phyloP scores from a whole-genome alignment of 2,329 filamentous ascomycete species.

The Pseudogymnoascus sp. region DNA sequence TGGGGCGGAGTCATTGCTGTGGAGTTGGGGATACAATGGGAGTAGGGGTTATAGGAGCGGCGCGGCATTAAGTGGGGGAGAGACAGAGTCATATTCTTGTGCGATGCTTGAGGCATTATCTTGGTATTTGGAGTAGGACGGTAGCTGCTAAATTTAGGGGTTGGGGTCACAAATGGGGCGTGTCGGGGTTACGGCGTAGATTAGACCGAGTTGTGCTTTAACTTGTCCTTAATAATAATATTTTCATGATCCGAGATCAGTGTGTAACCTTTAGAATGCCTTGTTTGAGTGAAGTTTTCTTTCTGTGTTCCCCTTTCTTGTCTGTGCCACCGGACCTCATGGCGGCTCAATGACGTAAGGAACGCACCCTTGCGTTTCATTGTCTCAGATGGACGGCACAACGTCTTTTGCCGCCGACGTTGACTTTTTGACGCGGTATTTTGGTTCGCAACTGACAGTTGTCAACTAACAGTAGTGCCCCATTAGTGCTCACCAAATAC shows the following conservation, averaged over 20 bases:
- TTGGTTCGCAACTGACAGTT: background rate
- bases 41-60: background rate
- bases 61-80: background rate
- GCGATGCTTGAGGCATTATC: background rate
- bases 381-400: background rate
- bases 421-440: conserved; percentile 1
- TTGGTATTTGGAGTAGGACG: background rate
- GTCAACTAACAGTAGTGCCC: background rate
- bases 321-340: background rate
- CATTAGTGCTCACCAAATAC: background rate
- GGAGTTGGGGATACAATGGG: background rate
- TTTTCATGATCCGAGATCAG: background rate
- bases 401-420: conserved; percentile 5
- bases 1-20: background rate
- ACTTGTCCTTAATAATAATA: background rate
- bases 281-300: background rate
- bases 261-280: background rate
- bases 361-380: conserved; percentile 4
- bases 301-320: background rate
- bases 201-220: conserved; percentile 1
- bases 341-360: conserved; percentile 2
- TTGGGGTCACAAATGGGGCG: conserved; percentile 2
- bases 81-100: background rate
- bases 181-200: conserved; percentile 1
- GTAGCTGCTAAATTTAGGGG: background rate